Base-by-base conservation (phyloP, 805 yeast genomes). In the Zygotorulaspora sp. region DNA sequence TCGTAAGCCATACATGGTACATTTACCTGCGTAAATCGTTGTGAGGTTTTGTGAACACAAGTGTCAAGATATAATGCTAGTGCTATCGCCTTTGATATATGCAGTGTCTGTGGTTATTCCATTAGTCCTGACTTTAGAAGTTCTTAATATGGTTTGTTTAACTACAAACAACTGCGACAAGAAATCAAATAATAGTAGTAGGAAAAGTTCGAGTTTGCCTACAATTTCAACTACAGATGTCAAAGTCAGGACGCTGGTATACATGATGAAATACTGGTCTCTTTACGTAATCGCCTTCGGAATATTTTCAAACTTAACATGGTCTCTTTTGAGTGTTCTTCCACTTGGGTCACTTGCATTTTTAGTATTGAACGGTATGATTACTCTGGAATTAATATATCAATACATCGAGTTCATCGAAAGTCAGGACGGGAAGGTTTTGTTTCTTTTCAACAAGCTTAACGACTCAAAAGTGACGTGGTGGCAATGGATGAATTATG, bases 231-330 rank as follows among this genome's bases (percentile, higher is more conserved):
- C 30, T 14, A 20, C 43, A 13, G 30, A 20, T 19, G 30, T 35
- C 7, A 34, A 35, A 18, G 15, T 35, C 15, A 30, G 29, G 14
- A 43, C 41, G 14, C 23, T 43, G 34, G 23, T 40, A 8, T 27
- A 47, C 13, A 33, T 51, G 27, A 26, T 53, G 30, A 51, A 53
- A 38, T 53, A 51, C 20, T 53, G 58, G 58, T 28, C 42, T n/a
- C 27, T 50, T 6, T 48, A 42, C 30, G 49, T 34, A 13, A 30
- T 52, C 12, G 23, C 43, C 9, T 47, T 46, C 32, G 38, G 46
- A 7, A 30, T 50, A 6, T 28, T 50, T 6, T 51, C 54, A 2
- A 36, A 44, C 9, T 35, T 52, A 7, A 38, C 47, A 12, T 34
- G 36, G 23, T 26, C 40, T 2, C 9, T 50, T 10, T 14, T 42